A percentile compares a stretch with the other conserved stretches of the same genome.
These are phyloP conservation scores for Solanum pennellii DNA, from an alignment of 257 asterid species.

Conservation along the genomic window DNA sequence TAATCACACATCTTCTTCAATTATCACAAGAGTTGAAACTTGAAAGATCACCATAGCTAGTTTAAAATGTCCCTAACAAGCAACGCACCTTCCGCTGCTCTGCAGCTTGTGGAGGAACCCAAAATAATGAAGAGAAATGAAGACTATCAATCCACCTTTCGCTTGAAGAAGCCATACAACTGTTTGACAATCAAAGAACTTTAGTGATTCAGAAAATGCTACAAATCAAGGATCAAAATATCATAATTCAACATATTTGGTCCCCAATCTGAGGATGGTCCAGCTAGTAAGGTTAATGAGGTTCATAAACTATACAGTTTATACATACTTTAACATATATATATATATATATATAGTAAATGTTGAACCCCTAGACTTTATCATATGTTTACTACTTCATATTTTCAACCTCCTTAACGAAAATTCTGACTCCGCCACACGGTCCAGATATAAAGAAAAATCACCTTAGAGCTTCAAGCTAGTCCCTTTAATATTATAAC, in stretches of 20 bases:
- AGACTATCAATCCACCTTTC: conserved; percentile 87
- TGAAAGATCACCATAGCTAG: neutral
- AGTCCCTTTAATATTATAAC: neutral
- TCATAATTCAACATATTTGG: conserved; percentile 41
- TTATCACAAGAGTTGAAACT: neutral
- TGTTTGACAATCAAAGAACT: conserved; percentile 3
- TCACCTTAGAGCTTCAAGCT: neutral
- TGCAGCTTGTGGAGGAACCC: conserved; percentile 84
- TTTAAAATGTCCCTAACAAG: neutral
- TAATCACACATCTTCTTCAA: neutral
- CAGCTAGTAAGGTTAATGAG: neutral
- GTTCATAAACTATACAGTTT: neutral
- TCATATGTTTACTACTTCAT: neutral
- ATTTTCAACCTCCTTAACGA: too few species aligned
- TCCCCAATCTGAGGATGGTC: neutral
- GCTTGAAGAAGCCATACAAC: conserved; percentile 30
- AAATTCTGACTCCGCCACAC: neutral
- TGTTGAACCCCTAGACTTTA: neutral
- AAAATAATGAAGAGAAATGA: conserved; percentile 87
- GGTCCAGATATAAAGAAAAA: neutral
- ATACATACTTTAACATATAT: neutral
- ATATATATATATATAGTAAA: too few species aligned
- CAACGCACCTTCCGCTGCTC: conserved; percentile 70
- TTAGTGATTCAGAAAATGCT: conserved; percentile 26
- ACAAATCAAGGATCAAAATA: conserved; percentile 53